Base-by-base conservation (phyloP, 495 filamentous ascomycete species). In the Apodospora peruviana region DNA sequence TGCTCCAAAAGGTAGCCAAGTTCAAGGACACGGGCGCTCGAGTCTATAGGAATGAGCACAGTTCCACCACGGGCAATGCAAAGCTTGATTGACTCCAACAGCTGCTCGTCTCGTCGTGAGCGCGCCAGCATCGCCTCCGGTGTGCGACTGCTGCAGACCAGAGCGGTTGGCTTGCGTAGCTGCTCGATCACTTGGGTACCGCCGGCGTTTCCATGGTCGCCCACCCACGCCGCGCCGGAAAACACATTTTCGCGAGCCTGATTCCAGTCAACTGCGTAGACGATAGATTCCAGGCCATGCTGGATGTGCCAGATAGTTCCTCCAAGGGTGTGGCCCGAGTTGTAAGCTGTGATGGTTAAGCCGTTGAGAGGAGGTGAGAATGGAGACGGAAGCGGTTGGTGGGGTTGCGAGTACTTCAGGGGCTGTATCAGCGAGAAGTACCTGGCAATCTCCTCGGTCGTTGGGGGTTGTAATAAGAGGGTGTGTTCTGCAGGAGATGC, bases 291-390 rank as follows among this genome's bases (percentile, higher is more conserved):
- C 62, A 96, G 78, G 1, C 90, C 90, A 73, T 97, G 90, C 49
- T 96, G 93, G 52, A 99, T 90, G 60, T 97, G 91, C 93, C 93
- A 99, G 68, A 99, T 95, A 21, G 93, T 95, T 50, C 93, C 93
- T 57, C 93, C 93, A 0, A 97, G 80, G 0, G 91, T 95, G 62
- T 96, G 91, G 24, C 93, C 94, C 22, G 93, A 90, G 72, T 90
- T 93, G 70, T 97, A 97, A 2, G 93, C 93, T 5, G 93, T 96
- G 45, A 99, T 87, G 2, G 88, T 95, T 16, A 99, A 82, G n/a
- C 90, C 90, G 52, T 90, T 86, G 14, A 95, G 70, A 3, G 90
- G 86, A 16, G 90, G 89, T 3, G 90, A 93, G 63, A 89, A 93
- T 0, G 88, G 84, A 11, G 90, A 93, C 4, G 86, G 78, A 2